Evolutionary conservation across 495 filamentous ascomycete species (phyloP), one percentile per base, ranked within the genome.

Genomic region (Terfezia boudieri): DNA sequence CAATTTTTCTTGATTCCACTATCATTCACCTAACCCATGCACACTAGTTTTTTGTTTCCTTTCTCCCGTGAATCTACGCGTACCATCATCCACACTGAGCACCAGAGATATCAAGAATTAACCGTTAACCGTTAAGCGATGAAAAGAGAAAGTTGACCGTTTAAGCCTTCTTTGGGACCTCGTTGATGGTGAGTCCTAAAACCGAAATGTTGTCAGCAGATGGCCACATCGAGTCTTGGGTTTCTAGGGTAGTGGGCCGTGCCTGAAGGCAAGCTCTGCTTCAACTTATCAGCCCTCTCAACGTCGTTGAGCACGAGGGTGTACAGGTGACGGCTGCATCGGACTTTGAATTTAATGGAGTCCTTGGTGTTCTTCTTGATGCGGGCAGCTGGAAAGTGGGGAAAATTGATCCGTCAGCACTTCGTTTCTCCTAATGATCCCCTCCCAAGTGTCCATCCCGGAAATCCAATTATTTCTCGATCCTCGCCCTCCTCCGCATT

Each of bases 321-420:
- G 82, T 99, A 99, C 62, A 96, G 74, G 75, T 86, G 81, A 63
- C 82, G 77, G 65, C 82, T 73, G 78, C 90, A 96, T 69, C 90
- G 85, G 78, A 99, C 92, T 83, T 99, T 99, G 84, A 99, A 96
- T 80, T 99, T 99, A 79, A 86, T 87, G 75, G 88, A 81, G 70
- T 80, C 78, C 68, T 78, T 81, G 77, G 82, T 86, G 84, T 96
- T 95, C 92, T 95, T 51, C 5, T 51, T 46, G 41, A 46, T 46
- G 41, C 41, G 41, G 4, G 41, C 41, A 46, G 41, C 41, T 46
- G 17, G 67, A 61, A 61, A 46, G 43, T 51, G 50, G 54, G 41
- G 35, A 49, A 53, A 60, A 51, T 36, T 50, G 52, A 52, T 48
- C 41, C 56, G 70, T 76, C 66, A 76, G 66, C 46, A 66, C 57